Evolutionary conservation across 305 asterid species (phyloP).

Genomic region (Ajuga reptans): DNA sequence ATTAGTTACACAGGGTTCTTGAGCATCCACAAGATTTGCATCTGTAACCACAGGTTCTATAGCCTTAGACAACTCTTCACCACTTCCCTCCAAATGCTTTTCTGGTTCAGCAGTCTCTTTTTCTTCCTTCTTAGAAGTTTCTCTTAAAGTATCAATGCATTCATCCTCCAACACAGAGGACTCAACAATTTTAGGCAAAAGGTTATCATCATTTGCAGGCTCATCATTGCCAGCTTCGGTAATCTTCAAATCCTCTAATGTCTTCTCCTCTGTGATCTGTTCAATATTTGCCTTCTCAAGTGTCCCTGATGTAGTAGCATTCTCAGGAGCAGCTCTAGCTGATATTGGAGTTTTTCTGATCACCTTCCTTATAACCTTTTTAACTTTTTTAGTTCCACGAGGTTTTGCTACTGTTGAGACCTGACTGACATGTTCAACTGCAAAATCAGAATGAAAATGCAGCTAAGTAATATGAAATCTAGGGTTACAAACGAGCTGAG

Average conservation of each 20-base stretch:
- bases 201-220: background rate
- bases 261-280: conserved; percentile 17
- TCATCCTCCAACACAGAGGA: conserved; percentile 16
- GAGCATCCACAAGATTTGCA: conserved; percentile 26
- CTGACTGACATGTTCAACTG: conserved; percentile 30
- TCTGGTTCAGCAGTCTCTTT: conserved; percentile 20
- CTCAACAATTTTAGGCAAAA: conserved; percentile 18
- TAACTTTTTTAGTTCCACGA: conserved; percentile 30
- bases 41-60: conserved; percentile 17
- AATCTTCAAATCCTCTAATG: conserved; percentile 7
- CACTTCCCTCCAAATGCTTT: conserved; percentile 12
- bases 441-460: conserved; percentile 9
- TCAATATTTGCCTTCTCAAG: conserved; percentile 20
- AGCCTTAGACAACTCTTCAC: conserved; percentile 19
- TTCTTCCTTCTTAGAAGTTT: background rate
- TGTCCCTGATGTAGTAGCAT: conserved; percentile 22
- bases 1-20: conserved; percentile 14
- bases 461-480: background rate
- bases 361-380: conserved; percentile 37
- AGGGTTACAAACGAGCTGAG: too few species aligned
- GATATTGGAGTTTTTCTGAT: conserved; percentile 30
- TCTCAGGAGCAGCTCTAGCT: conserved; percentile 23
- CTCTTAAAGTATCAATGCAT: background rate
- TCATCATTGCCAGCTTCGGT: conserved; percentile 9
- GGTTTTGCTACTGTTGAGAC: conserved; percentile 29